Conservation (phyloP, 805 yeast genomes). For the Candida alai region DNA sequence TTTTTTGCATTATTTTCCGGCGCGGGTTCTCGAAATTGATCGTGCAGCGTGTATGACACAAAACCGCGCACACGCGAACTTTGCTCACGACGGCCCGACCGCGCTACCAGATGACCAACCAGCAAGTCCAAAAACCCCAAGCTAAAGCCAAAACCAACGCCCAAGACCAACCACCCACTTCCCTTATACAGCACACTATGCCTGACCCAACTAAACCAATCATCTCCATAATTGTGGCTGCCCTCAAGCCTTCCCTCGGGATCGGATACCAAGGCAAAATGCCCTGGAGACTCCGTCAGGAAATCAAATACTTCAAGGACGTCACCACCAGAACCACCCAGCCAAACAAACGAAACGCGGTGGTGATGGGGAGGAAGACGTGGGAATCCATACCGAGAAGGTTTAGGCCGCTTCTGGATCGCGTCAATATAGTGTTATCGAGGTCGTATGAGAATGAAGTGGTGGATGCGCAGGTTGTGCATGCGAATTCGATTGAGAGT, state of each 20-base stretch:
- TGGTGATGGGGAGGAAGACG: conserved; percentile 93
- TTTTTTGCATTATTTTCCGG: no score
- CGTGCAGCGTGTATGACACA: no score
- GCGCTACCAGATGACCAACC: no score
- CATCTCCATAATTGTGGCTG: conserved; percentile 71
- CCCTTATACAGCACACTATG: no score
- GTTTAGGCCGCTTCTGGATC: conserved; percentile 76
- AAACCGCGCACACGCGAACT: no score
- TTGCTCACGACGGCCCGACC: no score
- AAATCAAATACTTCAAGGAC: conserved; percentile 78
- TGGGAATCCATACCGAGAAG: conserved; percentile 89
- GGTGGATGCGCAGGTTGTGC: conserved; percentile 19
- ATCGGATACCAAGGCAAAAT: conserved; percentile 78
- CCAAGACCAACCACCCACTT: no score
- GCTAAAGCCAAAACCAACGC: no score
- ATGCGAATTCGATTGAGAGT: conserved; percentile 26
- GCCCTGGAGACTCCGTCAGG: conserved; percentile 85
- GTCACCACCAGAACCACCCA: conserved; percentile 52
- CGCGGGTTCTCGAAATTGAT: no score
- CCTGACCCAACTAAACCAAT: conserved; percentile 14
- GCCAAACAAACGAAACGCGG: conserved; percentile 54
- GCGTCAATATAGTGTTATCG: conserved; percentile 76
- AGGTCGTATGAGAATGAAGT: conserved; percentile 29
- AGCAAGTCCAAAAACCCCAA: no score
- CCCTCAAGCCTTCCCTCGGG: conserved; percentile 73